Evolutionary conservation across 176 grass and related monocot genomes (phyloP), one percentile per base, ranked within the genome.

Genomic region (Paspalum vaginatum): DNA sequence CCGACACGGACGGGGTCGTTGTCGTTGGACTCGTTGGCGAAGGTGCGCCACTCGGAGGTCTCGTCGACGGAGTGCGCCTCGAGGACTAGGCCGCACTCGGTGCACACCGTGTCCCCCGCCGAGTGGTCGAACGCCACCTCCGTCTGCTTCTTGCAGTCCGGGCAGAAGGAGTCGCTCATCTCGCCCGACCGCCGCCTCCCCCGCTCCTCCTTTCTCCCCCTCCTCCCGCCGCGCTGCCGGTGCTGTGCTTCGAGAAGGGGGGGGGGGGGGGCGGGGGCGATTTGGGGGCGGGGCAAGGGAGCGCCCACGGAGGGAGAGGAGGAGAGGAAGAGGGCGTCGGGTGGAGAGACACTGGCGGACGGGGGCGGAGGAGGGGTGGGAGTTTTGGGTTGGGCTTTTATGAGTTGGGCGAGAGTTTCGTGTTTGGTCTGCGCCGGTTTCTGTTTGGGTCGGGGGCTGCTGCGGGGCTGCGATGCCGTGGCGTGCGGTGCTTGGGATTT

Each of bases 91-190:
- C 94, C 94, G 84, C 94, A 97, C 81, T 93, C 91, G n/a, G 83
- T 91, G 80, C 94, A 97, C 81, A 97, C 86, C n/a, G 68, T 91
- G 90, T 97, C 94, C 74, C 94, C 94, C 38, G 94, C 91, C 56
- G 91, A 88, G 83, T 93, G 94, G 80, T 97, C 94, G 84, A 97
- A 93, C 43, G 91, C 94, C 85, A 91, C 88, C 88, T 91, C 91
- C 80, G 94, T 97, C 45, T 85, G 86, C 79, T 87, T 85, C 88
- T 93, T 93, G 94, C 94, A 97, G 57, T 93, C 94, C n/a, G 84
- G 88, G 83, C 94, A 97, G 70, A 74, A 97, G n/a, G 86, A 72
- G 88, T 93, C 90, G 55, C 86, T 81, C 94, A 97, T 97, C 74
- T 61, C 46, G 65, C 70, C 51, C 46, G 64, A 0, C 57, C 1